Base-by-base conservation (phyloP, 768 basidiomycete genomes). In the Termitomyces sp. region DNA sequence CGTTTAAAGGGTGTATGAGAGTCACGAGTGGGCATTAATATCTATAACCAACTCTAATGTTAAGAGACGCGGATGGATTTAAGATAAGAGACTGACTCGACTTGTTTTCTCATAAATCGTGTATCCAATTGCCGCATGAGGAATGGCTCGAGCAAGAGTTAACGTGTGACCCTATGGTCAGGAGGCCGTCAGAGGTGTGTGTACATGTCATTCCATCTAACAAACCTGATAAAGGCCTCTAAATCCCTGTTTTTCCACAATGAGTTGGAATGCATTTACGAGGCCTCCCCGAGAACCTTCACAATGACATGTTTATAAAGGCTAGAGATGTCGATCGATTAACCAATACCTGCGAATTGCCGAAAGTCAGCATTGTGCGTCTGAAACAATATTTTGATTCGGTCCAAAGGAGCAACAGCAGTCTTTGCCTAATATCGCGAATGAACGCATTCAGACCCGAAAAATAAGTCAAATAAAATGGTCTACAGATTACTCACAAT, bases 391-490 rank as follows among this genome's bases (percentile, higher is more conserved):
- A 54, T 54, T 20, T 47, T 54, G 36, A 54, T 40, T 46, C 53
- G 25, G 45, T 54, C 53, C 12, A 54, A 40, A 32, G 53, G 53
- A 29, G 53, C 43, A 12, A 53, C 52, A 31, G 44, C 52, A 46
- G 53, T 47, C 16, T 54, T 54, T 11, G 52, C 52, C 52, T 47
- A 27, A 25, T 41, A 18, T 22, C 16, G 32, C 36, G 22, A 36
- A 32, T 36, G 50, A 52, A 32, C 22, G 27, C 31, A 46, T 32
- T 46, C 46, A 35, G 4, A 15, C 16, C 32, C 46, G 33, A 20
- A 23, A 22, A 33, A 52, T 23, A 7, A 52, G 20, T 33, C 40
- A 33, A n/a, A 32, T 16, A 29, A 23, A 36, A 18, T 52, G 22
- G 32, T n/a, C 22, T 40, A 51, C 29, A 6, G 27, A 41, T 20